Percentiles rank a stretch among this genome's conserved stretches.
Evolutionary conservation across 768 basidiomycete species (phyloP).

Genomic region (Boletales sp.): DNA sequence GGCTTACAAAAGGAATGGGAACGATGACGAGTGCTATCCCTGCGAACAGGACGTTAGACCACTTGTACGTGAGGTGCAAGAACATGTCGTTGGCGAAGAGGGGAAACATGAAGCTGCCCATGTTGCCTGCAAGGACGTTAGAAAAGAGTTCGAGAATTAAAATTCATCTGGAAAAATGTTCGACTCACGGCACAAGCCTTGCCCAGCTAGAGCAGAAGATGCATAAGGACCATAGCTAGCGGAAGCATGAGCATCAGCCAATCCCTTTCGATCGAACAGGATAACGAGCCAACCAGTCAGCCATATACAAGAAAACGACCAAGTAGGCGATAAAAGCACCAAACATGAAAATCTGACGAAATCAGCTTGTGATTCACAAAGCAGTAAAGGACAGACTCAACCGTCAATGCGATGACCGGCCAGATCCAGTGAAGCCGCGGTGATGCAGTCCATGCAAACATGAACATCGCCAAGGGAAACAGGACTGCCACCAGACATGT

Average conservation of each 20-base stretch:
- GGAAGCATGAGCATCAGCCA: slow-evolving; percentile 2
- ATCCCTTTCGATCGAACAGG: not conserved
- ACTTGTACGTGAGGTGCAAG: slow-evolving; percentile 48
- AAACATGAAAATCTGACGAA: slow-evolving; percentile 43
- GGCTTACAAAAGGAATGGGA: slow-evolving; percentile 53
- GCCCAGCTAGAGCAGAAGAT: slow-evolving; percentile 63
- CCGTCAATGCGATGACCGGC: slow-evolving; percentile 19
- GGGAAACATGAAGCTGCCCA: slow-evolving; percentile 51
- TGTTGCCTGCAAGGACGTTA: slow-evolving; percentile 36
- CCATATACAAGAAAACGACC: slow-evolving; percentile 54
- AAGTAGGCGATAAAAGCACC: slow-evolving; percentile 52
- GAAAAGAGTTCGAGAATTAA: not conserved
- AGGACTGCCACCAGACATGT: slow-evolving; percentile 52
- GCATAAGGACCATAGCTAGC: slow-evolving; percentile 54
- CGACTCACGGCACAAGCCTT: slow-evolving; percentile 51
- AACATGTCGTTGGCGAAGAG: slow-evolving; percentile 63
- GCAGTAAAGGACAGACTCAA: not conserved
- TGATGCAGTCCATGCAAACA: slow-evolving; percentile 67
- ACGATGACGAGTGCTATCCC: slow-evolving; percentile 49
- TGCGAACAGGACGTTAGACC: slow-evolving; percentile 55
- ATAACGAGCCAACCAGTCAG: slow-evolving; percentile 47
- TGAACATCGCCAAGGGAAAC: slow-evolving; percentile 57
- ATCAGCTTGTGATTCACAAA: not conserved
- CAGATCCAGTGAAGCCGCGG: slow-evolving; percentile 56
- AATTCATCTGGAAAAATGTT: not conserved